phyloP scores from a whole-genome alignment of 139 green algal genomes.

The Diplosphaera chodatii region DNA sequence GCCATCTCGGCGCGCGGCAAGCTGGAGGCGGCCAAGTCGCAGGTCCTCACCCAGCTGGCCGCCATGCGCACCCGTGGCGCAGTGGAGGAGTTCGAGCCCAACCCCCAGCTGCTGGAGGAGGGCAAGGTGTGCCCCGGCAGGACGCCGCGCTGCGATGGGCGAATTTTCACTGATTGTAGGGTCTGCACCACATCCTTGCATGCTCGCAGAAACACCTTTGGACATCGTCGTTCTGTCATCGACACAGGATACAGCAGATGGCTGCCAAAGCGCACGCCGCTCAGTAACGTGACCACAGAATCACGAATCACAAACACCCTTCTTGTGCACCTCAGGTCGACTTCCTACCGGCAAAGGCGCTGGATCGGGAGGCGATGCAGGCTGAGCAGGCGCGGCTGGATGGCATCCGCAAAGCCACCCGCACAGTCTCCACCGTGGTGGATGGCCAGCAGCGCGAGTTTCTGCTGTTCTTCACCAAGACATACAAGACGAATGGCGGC shows the following conservation, averaged over 20 bases:
- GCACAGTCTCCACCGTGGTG: not conserved
- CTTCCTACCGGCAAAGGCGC: constrained; percentile 45
- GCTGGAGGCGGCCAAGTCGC: constrained; percentile 24
- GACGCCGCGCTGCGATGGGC: too few species aligned
- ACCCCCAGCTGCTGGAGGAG: constrained; percentile 54
- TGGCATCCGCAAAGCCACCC: constrained; percentile 16
- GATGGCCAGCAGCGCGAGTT: constrained; percentile 19
- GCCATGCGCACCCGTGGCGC: constrained; percentile 58
- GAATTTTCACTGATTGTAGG: too few species aligned
- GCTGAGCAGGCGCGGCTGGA: constrained; percentile 22
- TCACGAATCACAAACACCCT: too few species aligned
- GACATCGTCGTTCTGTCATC: too few species aligned
- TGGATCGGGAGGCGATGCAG: constrained; percentile 41
- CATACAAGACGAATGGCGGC: constrained; percentile 70
- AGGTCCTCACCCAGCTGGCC: constrained; percentile 26
- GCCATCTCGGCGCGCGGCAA: constrained; percentile 74
- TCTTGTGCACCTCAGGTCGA: too few species aligned
- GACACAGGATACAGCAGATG: too few species aligned
- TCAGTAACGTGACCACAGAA: too few species aligned
- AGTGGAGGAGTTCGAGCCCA: constrained; percentile 70
- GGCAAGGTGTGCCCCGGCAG: constrained; percentile 66
- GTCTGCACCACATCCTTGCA: too few species aligned
- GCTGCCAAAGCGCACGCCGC: too few species aligned
- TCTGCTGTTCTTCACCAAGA: constrained; percentile 18
- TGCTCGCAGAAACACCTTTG: too few species aligned